Percentiles rank a stretch among this genome's conserved stretches.
Conservation (phyloP, 352 stramenopile species). For the Elongisporangium undulatum region DNA sequence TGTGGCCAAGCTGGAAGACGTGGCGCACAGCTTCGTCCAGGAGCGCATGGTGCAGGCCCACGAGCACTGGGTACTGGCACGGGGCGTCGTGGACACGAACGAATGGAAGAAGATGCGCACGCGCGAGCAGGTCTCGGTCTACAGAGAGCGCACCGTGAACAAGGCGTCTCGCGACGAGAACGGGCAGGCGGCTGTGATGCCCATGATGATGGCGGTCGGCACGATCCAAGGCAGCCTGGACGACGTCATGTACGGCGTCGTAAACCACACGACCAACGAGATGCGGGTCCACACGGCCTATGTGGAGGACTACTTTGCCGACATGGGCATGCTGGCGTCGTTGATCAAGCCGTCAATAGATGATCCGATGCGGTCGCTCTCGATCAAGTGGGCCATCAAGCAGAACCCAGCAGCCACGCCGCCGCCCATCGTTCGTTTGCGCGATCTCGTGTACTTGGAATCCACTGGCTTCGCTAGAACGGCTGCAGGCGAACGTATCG, state of each 20-base stretch:
- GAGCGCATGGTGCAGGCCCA: slow-evolving; percentile 14
- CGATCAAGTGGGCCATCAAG: slow-evolving; percentile 34
- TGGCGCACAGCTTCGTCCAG: slow-evolving; percentile 16
- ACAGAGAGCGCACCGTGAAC: slow-evolving; percentile 17
- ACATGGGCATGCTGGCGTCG: slow-evolving; percentile 27
- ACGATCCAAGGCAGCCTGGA: slow-evolving; percentile 35
- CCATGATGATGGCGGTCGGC: slow-evolving; percentile 9
- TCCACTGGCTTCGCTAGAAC: slow-evolving; percentile 18
- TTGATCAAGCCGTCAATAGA: slow-evolving; percentile 18
- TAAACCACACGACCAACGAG: slow-evolving; percentile 25
- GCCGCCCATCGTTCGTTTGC: slow-evolving; percentile 15
- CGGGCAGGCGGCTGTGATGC: background rate
- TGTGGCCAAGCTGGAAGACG: slow-evolving; percentile 30
- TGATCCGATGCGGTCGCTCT: slow-evolving; percentile 37
- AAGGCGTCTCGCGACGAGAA: background rate
- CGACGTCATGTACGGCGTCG: slow-evolving; percentile 38
- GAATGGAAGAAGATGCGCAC: slow-evolving; percentile 37
- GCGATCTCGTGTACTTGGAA: slow-evolving; percentile 40
- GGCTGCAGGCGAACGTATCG: slow-evolving; percentile 23
- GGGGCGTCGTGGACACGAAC: slow-evolving; percentile 29
- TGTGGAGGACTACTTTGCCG: slow-evolving; percentile 35
- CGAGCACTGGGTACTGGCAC: slow-evolving; percentile 17
- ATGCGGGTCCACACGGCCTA: slow-evolving; percentile 36
- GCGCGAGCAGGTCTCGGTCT: slow-evolving; percentile 25
- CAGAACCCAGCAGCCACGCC: background rate